These are phyloP conservation scores for Claviceps pusilla DNA, from an alignment of 2,329 filamentous ascomycete species.

Conservation along the genomic window DNA sequence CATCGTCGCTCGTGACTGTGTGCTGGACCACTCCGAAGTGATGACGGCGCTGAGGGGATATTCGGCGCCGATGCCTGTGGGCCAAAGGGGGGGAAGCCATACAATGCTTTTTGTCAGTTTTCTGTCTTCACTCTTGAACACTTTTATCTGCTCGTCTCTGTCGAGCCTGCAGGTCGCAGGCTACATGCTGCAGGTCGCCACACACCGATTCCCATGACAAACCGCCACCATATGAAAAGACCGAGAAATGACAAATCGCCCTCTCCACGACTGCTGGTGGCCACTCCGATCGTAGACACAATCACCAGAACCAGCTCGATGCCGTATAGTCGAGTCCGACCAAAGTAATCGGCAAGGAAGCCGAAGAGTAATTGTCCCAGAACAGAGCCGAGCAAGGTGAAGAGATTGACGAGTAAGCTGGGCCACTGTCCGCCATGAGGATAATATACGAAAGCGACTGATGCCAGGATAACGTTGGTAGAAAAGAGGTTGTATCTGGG, in stretches of 20 bases:
- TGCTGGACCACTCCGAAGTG: conserved; percentile 49
- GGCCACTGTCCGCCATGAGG: conserved; percentile 29
- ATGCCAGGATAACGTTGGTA: conserved; percentile 38
- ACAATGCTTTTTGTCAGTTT: neutral
- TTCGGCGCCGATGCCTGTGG: conserved; percentile 46
- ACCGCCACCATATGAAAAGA: conserved; percentile 38
- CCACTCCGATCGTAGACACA: conserved; percentile 40
- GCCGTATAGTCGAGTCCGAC: conserved; percentile 40
- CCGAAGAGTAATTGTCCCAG: conserved; percentile 38
- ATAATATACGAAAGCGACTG: conserved; percentile 38
- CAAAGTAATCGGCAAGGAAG: conserved; percentile 37
- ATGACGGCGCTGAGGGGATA: conserved; percentile 55
- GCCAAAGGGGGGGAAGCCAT: neutral
- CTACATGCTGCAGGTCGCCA: neutral
- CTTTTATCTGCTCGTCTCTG: neutral
- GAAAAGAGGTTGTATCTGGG: conserved; percentile 38
- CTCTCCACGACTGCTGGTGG: conserved; percentile 35
- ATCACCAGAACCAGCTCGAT: conserved; percentile 41
- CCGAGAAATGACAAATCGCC: conserved; percentile 34
- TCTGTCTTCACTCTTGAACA: no score
- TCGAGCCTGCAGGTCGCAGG: neutral
- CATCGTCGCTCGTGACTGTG: conserved; percentile 51
- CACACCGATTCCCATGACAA: conserved; percentile 37
- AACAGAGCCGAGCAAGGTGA: conserved; percentile 37
- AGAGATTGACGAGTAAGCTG: conserved; percentile 35